A percentile compares a stretch with the other conserved stretches of the same genome.
phyloP scores from a whole-genome alignment of 768 basidiomycete species.

The Calocera viscosa region DNA sequence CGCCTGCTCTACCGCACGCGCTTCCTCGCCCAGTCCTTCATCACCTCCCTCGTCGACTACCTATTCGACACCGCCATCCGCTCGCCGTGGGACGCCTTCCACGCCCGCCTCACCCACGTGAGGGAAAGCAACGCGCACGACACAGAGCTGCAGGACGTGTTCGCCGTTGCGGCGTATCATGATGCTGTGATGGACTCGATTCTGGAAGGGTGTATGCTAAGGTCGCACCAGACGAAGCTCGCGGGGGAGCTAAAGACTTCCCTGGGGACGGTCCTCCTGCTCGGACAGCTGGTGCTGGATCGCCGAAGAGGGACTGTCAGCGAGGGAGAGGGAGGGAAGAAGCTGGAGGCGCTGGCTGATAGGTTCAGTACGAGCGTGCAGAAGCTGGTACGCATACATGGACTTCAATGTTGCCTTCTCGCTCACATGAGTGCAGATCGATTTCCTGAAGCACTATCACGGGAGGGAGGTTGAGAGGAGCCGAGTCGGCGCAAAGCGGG shows the following conservation, averaged over 20 bases:
- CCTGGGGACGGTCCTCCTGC: slow-evolving; percentile 54
- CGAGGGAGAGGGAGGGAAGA: slow-evolving; percentile 51
- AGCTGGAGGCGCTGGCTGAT: slow-evolving; percentile 41
- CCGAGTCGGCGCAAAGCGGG: neutral
- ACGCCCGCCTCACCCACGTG: slow-evolving; percentile 18
- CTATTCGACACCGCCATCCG: slow-evolving; percentile 72
- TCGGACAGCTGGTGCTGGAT: slow-evolving; percentile 53
- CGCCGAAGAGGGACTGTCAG: slow-evolving; percentile 40
- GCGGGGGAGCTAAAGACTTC: slow-evolving; percentile 52
- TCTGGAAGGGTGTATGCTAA: slow-evolving; percentile 58
- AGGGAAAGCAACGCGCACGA: slow-evolving; percentile 30
- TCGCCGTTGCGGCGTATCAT: slow-evolving; percentile 55
- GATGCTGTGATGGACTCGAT: slow-evolving; percentile 60
- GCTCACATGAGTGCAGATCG: neutral
- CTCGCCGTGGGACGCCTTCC: slow-evolving; percentile 60
- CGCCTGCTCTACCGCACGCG: slow-evolving; percentile 52
- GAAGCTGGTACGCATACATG: slow-evolving; percentile 39
- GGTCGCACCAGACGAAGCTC: slow-evolving; percentile 51
- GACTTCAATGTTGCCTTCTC: neutral
- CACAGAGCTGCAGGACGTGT: slow-evolving; percentile 40
- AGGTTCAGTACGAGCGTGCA: slow-evolving; percentile 46
- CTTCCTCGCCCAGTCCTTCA: slow-evolving; percentile 60
- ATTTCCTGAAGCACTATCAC: neutral
- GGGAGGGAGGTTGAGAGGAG: neutral
- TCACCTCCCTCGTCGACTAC: slow-evolving; percentile 54